Percentiles rank a stretch among this genome's conserved stretches.
Evolutionary conservation across 176 grass and related monocot species (phyloP).

Genomic region (Bolboschoenus planiculmis): DNA sequence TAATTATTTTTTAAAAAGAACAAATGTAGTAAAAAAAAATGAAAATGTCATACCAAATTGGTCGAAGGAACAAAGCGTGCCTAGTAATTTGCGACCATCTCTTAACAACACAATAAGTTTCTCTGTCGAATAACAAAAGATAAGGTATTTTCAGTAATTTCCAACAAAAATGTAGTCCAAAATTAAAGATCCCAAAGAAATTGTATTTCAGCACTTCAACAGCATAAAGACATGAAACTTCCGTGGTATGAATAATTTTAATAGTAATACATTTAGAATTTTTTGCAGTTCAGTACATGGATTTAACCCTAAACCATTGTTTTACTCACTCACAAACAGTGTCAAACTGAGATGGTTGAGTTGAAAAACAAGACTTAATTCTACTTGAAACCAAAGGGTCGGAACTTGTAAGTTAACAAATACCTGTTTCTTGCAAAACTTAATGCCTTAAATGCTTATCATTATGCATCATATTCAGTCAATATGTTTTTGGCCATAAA

Average conservation of each 20-base stretch:
- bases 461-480: too few species aligned
- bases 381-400: too few species aligned
- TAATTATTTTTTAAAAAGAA: not conserved
- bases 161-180: not conserved
- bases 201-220: not conserved
- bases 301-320: not conserved
- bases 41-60: slow-evolving; percentile 68
- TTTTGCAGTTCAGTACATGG: not conserved
- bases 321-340: too few species aligned
- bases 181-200: not conserved
- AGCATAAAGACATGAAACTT: not conserved
- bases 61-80: slow-evolving; percentile 94
- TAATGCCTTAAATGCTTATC: too few species aligned
- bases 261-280: not conserved
- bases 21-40: too few species aligned
- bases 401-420: too few species aligned
- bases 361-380: too few species aligned
- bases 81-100: slow-evolving; percentile 89
- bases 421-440: too few species aligned
- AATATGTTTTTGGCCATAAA: too few species aligned
- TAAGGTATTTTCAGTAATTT: not conserved
- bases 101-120: slow-evolving; percentile 92
- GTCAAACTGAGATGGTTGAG: too few species aligned
- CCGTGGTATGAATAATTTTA: not conserved
- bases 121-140: slow-evolving; percentile 29